Evolutionary conservation across 2,329 filamentous ascomycete species (phyloP), one percentile per base, ranked within the genome.

Genomic region (Trichoderma sp.): DNA sequence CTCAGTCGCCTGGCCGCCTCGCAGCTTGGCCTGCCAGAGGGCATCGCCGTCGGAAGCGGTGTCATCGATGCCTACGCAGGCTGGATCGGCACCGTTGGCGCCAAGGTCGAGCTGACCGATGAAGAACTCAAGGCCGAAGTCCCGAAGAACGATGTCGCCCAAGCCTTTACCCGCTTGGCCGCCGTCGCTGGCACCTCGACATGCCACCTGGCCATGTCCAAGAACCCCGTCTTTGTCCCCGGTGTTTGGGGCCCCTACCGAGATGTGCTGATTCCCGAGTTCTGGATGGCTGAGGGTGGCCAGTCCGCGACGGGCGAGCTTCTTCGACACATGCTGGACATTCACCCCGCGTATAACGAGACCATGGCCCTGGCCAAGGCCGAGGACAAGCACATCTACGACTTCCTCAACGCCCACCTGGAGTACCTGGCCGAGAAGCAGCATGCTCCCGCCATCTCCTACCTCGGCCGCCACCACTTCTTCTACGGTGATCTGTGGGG

Each of bases 1-100:
- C 82, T 99, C 19, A 95, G 90, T 72, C 90, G 94, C 68, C 90
- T 90, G 73, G 93, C 95, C 6, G 92, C 90, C 17, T 79, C 83
- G 55, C 90, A 97, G 69, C 87, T 99, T 67, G 94, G 95, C 7
- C 84, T 99, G 3, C 90, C 90, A 5, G 83, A 90, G 21, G 94
- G 93, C 45, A 95, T 97, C 71, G 92, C 95, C 19, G 90, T 99
- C 63, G 95, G 95, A 62, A 96, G 92, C 73, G 93, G 93, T 77
- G 95, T 99, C 69, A 99, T 99, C 74, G 95, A 99, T 76, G 95
- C 95, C 19, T 99, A 99, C 73, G 95, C 95, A 66, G 95, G 95
- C 69, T 99, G 95, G 95, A 95, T 99, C 71, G 95, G 95, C 67
- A 98, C 95, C 1, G 95, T 99, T n/a, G 95, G 95, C 66, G 94